phyloP scores from a whole-genome alignment of 495 filamentous ascomycete species.

The Aspergillus sparsus region DNA sequence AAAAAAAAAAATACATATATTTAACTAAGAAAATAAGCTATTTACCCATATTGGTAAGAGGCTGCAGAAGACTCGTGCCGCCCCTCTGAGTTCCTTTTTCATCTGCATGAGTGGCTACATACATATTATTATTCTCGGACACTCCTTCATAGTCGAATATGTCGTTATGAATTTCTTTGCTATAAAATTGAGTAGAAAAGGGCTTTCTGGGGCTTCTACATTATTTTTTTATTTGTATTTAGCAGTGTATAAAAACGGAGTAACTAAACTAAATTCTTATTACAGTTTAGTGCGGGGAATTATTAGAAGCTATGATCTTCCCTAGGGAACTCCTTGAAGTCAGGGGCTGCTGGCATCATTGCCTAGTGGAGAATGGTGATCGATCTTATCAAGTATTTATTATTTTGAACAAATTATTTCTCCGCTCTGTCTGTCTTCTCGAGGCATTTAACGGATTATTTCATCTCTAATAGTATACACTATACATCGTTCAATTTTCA shows the following conservation, averaged over 20 bases:
- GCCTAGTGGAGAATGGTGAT: neutral
- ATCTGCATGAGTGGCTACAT: too few relatives aligned
- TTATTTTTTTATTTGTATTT: neutral
- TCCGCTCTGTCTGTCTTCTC: neutral
- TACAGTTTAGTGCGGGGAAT: constrained; percentile 17
- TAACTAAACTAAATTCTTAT: neutral
- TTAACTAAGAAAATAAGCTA: too few relatives aligned
- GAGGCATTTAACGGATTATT: neutral
- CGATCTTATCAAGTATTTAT: constrained; percentile 4
- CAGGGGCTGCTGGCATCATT: constrained; percentile 1
- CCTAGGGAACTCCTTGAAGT: neutral
- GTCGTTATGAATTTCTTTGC: too few relatives aligned
- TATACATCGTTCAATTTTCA: neutral
- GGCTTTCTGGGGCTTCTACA: too few relatives aligned
- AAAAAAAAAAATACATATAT: too few relatives aligned
- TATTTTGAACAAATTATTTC: neutral
- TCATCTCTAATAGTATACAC: neutral
- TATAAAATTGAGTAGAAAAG: too few relatives aligned
- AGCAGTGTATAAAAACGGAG: neutral
- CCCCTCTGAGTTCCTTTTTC: too few relatives aligned
- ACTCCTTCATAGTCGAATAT: too few relatives aligned
- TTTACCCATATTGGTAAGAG: too few relatives aligned
- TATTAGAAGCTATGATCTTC: neutral
- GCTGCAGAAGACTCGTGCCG: too few relatives aligned
- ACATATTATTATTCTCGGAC: too few relatives aligned